Conservation (phyloP, 208 protist species). For the Phytomonas sp. region DNA sequence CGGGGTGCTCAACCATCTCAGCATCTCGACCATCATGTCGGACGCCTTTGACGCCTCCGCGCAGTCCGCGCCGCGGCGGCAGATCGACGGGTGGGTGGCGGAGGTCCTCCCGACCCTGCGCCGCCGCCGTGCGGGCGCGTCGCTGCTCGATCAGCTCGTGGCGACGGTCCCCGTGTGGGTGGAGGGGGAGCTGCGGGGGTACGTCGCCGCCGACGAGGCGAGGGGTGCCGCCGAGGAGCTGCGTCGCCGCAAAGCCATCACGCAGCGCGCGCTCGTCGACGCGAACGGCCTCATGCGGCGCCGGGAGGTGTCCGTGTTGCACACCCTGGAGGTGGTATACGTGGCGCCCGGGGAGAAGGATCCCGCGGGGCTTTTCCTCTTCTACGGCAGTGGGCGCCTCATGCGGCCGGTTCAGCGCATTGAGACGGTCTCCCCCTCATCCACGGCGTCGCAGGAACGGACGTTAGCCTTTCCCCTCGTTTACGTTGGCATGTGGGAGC, state of each 20-base stretch:
- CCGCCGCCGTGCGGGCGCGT: conserved; percentile 17
- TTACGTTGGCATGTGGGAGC: conserved; percentile 96
- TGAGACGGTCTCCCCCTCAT: conserved; percentile 24
- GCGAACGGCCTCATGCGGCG: conserved; percentile 54
- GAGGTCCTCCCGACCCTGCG: conserved; percentile 43
- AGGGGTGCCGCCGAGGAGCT: conserved; percentile 28
- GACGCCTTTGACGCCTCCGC: conserved; percentile 9
- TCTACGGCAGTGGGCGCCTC: conserved; percentile 88
- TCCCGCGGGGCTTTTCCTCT: conserved; percentile 83
- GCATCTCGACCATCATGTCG: conserved; percentile 75
- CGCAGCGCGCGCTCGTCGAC: conserved; percentile 34
- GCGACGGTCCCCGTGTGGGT: conserved; percentile 86
- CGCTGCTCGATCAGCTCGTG: conserved; percentile 39
- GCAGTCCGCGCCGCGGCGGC: conserved; percentile 15
- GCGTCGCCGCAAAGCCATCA: conserved; percentile 43
- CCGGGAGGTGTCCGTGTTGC: conserved; percentile 31
- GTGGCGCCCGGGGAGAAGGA: conserved; percentile 59
- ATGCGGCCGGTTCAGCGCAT: conserved; percentile 94
- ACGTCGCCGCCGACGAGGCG: conserved; percentile 54
- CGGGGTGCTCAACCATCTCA: conserved; percentile 99
- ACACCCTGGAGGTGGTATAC: conserved; percentile 79
- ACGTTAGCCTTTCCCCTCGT: conserved; percentile 57
- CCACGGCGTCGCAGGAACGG: conserved; percentile 17
- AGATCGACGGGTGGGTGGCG: conserved; percentile 32
- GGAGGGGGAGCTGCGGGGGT: conserved; percentile 87